Evolutionary conservation across 83 land plant species (phyloP), one percentile per base, ranked within the genome.

Genomic region (Thuja plicata): DNA sequence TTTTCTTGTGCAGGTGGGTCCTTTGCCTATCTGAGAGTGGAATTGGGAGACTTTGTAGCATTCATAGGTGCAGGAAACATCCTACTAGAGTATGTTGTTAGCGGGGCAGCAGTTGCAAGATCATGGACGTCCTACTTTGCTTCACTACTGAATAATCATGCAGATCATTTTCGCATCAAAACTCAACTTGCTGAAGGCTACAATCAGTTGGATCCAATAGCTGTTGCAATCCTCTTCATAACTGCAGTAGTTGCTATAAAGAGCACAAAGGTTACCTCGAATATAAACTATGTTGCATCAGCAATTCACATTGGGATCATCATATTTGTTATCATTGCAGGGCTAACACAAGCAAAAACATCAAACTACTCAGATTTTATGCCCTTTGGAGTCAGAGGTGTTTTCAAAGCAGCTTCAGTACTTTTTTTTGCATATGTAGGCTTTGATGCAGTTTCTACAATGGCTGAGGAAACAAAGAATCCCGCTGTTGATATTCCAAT

Each of bases 21-120:
- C 19, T 97, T 97, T 88, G 94, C 99, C 8, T 97, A 96, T 87
- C 91, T 97, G 11, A 90, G 97, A 32, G 99, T 98, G 79, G 99
- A 98, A 92, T 91, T 98, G 27, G 99, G 99, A 12, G 99, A 97
- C 57, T 94, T 97, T 86, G 87, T 94, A 52, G 98, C 99, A 19
- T 96, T 91, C 91, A 90, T 97, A 48, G 98, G 96, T 1, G 99
- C 99, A 38, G 98, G 96, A 8, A 97, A 97, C 92, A 96, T 97
- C 60, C 82, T 97, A 8, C 91, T 97, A 24, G 99, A 97, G 89
- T 97, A 93, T 82, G 92, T 96, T 10, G 92, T 97, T 46, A 84
- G 92, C 11, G 93, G 94, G 37, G 99, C 98, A 24, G 94, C 96
- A 21, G 96, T 97, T 46, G 96, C 96, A 5, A 87, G 99, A 7